These are phyloP conservation scores for Smallanthus sonchifolius DNA, from an alignment of 129 eudicot species.

Conservation along the genomic window DNA sequence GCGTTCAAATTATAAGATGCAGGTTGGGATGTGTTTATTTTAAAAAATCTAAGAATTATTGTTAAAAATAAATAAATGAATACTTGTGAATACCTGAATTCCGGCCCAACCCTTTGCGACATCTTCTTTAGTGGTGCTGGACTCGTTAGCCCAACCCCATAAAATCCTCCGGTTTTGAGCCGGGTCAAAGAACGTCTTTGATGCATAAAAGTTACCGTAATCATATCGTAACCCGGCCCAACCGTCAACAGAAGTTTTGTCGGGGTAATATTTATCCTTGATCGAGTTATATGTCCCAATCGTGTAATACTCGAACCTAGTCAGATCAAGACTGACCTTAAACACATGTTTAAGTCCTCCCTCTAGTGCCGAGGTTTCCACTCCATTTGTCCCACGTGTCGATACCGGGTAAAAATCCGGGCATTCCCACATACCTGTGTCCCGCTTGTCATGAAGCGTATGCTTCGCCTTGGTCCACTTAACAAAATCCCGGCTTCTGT, in stretches of 20 bases:
- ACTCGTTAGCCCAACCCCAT: conserved; percentile 53
- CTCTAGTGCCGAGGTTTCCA: conserved; percentile 23
- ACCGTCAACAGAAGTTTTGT: conserved; percentile 21
- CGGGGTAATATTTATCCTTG: conserved; percentile 32
- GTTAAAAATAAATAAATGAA: neutral
- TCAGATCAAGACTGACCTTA: conserved; percentile 34
- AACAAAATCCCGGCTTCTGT: conserved; percentile 36
- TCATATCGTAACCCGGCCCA: conserved; percentile 37
- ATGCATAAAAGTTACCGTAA: conserved; percentile 54
- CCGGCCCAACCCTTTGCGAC: conserved; percentile 50
- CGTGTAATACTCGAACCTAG: conserved; percentile 37
- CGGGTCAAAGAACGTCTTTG: conserved; percentile 50
- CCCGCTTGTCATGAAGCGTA: conserved; percentile 26
- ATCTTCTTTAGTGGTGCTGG: conserved; percentile 14
- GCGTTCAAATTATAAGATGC: no score
- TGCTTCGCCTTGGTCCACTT: conserved; percentile 40
- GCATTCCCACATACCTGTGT: conserved; percentile 59
- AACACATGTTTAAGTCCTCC: conserved; percentile 37
- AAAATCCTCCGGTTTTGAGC: conserved; percentile 37
- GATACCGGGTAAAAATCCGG: conserved; percentile 54
- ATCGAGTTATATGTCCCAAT: conserved; percentile 33
- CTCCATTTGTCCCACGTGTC: conserved; percentile 1
- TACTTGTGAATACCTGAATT: conserved; percentile 29
- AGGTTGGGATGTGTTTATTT: no score
- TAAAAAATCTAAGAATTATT: no score